Conservation (phyloP, 2,329 filamentous ascomycete genomes). For the Penicillium sclerotigenum region DNA sequence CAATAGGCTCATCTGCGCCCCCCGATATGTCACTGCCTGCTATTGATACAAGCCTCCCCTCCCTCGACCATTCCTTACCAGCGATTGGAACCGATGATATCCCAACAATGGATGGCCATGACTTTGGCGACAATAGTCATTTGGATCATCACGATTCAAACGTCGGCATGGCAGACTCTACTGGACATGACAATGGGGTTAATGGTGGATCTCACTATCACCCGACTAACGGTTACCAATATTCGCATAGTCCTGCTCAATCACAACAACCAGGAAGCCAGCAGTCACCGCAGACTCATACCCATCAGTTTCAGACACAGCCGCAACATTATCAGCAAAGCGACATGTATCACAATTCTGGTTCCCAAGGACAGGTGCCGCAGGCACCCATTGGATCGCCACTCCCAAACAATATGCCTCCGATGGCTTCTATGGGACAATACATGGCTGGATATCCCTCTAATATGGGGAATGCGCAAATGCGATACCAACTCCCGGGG, state of each 20-base stretch:
- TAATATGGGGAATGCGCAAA: conserved; percentile 43
- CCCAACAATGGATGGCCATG: conserved; percentile 30
- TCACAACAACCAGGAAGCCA: conserved; percentile 42
- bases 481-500: conserved; percentile 52
- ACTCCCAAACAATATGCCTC: conserved; percentile 46
- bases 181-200: conserved; percentile 23
- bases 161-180: conserved; percentile 10
- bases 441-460: conserved; percentile 49
- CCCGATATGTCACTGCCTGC: conserved; percentile 23
- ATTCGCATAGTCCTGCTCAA: conserved; percentile 25
- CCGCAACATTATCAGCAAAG: conserved; percentile 29
- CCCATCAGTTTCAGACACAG: conserved; percentile 29
- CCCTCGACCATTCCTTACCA: conserved; percentile 29
- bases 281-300: conserved; percentile 31
- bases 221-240: conserved; percentile 41
- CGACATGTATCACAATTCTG: conserved; percentile 35
- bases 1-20: conserved; percentile 19
- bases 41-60: conserved; percentile 28
- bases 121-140: conserved; percentile 22
- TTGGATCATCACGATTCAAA: conserved; percentile 19
- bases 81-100: conserved; percentile 32
- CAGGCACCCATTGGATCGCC: conserved; percentile 51
- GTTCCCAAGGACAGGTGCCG: conserved; percentile 31
- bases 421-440: conserved; percentile 54
- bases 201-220: conserved; percentile 45